Conservation (phyloP, 1,284 basidiomycete genomes). For the Microbotryum violaceum region DNA sequence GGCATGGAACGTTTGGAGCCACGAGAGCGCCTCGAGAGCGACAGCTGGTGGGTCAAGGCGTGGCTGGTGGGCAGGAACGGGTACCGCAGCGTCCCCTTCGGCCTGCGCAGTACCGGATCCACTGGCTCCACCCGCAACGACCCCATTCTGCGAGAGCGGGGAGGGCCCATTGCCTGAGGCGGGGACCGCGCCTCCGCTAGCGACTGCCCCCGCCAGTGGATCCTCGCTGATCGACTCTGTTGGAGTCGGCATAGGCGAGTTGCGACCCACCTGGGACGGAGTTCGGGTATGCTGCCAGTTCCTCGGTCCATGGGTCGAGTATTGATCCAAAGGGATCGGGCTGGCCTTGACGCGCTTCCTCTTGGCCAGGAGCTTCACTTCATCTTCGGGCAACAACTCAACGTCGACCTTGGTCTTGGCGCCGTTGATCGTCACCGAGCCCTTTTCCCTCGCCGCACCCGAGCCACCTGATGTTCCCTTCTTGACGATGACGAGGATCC, state of each 20-base stretch:
- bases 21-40: conserved; percentile 68
- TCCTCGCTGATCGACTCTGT: background rate
- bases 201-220: background rate
- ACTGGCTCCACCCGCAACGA: background rate
- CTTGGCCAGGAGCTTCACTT: conserved; percentile 72
- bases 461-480: conserved; percentile 51
- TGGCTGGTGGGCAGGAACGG: background rate
- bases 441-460: conserved; percentile 56
- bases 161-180: background rate
- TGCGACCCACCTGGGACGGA: background rate
- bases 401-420: conserved; percentile 76
- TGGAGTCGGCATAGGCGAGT: background rate
- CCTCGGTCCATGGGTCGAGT: conserved; percentile 24
- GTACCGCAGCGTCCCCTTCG: conserved; percentile 28
- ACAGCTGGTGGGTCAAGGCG: conserved; percentile 55
- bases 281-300: background rate
- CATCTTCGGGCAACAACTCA: conserved; percentile 81
- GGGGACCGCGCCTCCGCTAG: background rate
- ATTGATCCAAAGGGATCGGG: conserved; percentile 81
- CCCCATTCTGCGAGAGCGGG: conserved; percentile 1
- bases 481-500: conserved; percentile 56
- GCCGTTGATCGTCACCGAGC: conserved; percentile 82
- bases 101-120: background rate
- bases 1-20: conserved; percentile 65
- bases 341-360: conserved; percentile 79